These are phyloP conservation scores for Zopfia rhizophila DNA, from an alignment of 2,329 filamentous ascomycete species.

Conservation along the genomic window DNA sequence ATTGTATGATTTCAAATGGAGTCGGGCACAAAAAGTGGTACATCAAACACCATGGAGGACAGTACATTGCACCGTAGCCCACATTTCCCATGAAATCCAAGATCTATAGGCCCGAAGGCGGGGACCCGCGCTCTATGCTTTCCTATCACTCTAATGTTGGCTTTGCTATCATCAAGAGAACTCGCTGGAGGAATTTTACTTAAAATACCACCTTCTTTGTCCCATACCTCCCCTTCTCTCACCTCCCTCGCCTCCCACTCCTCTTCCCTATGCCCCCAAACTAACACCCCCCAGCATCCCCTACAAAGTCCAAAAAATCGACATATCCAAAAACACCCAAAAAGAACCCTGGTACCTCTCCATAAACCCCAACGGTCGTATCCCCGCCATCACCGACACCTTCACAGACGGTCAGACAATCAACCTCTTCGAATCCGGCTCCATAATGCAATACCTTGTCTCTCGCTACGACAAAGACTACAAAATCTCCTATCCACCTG, in stretches of 20 bases:
- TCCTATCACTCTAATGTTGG: too few relatives aligned
- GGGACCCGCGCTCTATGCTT: too few relatives aligned
- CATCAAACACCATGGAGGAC: too few relatives aligned
- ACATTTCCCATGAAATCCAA: too few relatives aligned
- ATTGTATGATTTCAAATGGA: too few relatives aligned
- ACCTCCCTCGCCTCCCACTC: too few relatives aligned
- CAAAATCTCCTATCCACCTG: constrained; percentile 82
- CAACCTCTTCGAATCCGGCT: constrained; percentile 82
- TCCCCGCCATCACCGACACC: constrained; percentile 83
- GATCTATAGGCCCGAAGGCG: too few relatives aligned
- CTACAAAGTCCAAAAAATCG: constrained; percentile 79
- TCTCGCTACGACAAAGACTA: constrained; percentile 83
- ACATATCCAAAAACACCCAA: constrained; percentile 79
- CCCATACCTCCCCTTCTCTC: background rate
- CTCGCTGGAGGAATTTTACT: too few relatives aligned
- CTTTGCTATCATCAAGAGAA: too few relatives aligned
- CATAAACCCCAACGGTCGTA: constrained; percentile 93
- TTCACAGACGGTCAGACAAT: constrained; percentile 78
- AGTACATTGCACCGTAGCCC: too few relatives aligned
- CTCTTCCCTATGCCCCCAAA: too few relatives aligned
- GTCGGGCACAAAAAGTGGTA: too few relatives aligned
- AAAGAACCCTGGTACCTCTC: constrained; percentile 89
- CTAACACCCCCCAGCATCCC: constrained; percentile 59
- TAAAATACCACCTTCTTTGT: background rate
- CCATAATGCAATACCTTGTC: constrained; percentile 85